A percentile compares a stretch with the other conserved stretches of the same genome.
Evolutionary conservation across 441 rosid genomes (phyloP).

Genomic region (California macrophylla): DNA sequence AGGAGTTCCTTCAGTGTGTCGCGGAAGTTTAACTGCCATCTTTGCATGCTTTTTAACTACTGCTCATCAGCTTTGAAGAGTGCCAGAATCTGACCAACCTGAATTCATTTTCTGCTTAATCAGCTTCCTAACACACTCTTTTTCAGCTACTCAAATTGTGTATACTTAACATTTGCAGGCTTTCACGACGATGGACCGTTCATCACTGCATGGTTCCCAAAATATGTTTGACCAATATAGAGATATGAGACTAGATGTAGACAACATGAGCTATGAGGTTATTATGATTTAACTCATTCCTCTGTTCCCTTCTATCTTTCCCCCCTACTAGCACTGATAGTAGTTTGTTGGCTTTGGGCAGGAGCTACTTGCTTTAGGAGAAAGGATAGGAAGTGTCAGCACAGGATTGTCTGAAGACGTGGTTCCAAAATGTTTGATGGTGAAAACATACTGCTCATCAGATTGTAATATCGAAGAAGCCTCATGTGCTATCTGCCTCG

Average conservation of each 20-base stretch:
- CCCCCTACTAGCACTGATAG: not conserved
- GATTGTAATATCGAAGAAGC: constrained; percentile 21
- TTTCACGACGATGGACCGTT: constrained; percentile 16
- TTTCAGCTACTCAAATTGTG: not conserved
- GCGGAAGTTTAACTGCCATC: not conserved
- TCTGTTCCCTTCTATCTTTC: not conserved
- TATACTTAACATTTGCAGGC: constrained; percentile 15
- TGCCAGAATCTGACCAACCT: not conserved
- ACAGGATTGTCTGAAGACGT: constrained; percentile 31
- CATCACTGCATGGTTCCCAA: constrained; percentile 13
- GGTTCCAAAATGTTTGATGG: constrained; percentile 24
- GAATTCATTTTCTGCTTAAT: not conserved
- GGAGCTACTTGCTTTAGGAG: constrained; percentile 36
- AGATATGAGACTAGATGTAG: constrained; percentile 31
- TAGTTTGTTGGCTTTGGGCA: constrained; percentile 13
- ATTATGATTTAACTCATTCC: constrained; percentile 1
- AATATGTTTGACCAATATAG: constrained; percentile 22
- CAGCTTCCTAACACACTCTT: not conserved
- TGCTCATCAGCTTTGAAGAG: not conserved
- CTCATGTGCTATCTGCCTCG: constrained; percentile 33
- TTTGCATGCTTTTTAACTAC: not conserved
- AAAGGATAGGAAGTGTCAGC: constrained; percentile 31
- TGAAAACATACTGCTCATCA: constrained; percentile 14
- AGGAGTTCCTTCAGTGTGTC: not conserved
- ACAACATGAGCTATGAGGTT: constrained; percentile 35